These are phyloP conservation scores for Crepidotus variabilis DNA, from an alignment of 768 basidiomycete genomes.

Conservation along the genomic window DNA sequence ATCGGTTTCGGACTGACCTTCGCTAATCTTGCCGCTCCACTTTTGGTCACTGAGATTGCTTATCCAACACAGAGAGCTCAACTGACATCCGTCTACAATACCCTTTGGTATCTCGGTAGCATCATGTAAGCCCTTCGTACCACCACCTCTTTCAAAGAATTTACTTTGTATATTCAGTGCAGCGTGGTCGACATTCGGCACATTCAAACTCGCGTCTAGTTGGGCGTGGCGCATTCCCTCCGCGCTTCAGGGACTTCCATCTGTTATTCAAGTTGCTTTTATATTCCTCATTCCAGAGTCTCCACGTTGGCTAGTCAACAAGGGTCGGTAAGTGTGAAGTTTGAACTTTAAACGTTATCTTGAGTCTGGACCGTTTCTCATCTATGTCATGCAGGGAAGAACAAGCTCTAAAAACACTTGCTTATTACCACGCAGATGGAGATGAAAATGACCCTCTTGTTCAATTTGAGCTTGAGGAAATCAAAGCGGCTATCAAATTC, in stretches of 20 bases:
- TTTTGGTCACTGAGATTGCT: conserved; percentile 80
- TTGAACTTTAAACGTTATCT: too few species aligned
- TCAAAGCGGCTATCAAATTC: conserved; percentile 70
- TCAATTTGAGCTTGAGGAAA: conserved; percentile 74
- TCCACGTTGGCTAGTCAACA: conserved; percentile 78
- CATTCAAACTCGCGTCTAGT: conserved; percentile 60
- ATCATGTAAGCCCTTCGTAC: conserved; percentile 49
- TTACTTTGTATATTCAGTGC: conserved; percentile 34
- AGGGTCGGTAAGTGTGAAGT: conserved; percentile 37
- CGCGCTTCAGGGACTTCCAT: conserved; percentile 65
- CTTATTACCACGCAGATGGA: conserved; percentile 82
- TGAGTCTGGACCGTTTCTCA: neutral
- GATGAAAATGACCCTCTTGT: conserved; percentile 65
- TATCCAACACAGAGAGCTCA: conserved; percentile 81
- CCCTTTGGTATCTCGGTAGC: conserved; percentile 82
- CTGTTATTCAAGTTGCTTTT: conserved; percentile 60
- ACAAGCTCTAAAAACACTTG: conserved; percentile 65
- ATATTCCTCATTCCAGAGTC: conserved; percentile 77
- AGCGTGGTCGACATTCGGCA: conserved; percentile 82
- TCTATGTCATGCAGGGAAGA: conserved; percentile 32
- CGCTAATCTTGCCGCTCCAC: conserved; percentile 72
- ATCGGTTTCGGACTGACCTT: conserved; percentile 78
- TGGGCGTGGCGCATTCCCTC: conserved; percentile 88
- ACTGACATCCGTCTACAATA: conserved; percentile 76
- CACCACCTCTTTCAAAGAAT: neutral